A percentile compares a stretch with the other conserved stretches of the same genome.
These are phyloP conservation scores for Pythium volutum DNA, from an alignment of 352 stramenopile species.

Conservation along the genomic window DNA sequence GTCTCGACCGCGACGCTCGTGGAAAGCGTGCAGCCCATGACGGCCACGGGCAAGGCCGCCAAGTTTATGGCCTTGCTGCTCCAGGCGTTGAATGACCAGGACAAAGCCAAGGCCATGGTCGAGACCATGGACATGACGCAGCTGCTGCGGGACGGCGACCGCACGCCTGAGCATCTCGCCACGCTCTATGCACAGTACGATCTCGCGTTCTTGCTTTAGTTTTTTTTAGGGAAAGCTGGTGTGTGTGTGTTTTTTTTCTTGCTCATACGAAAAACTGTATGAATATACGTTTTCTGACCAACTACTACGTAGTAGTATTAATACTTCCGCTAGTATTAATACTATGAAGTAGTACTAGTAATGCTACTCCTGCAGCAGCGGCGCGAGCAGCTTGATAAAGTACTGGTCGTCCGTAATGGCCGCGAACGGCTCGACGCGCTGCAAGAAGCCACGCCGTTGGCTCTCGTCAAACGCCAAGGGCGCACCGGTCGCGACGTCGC, in stretches of 20 bases:
- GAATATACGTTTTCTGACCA: slow-evolving; percentile 17
- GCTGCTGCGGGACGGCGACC: slow-evolving; percentile 41
- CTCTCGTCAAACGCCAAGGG: slow-evolving; percentile 56
- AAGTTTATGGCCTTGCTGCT: slow-evolving; percentile 58
- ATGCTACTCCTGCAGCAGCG: slow-evolving; percentile 30
- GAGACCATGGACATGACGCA: slow-evolving; percentile 34
- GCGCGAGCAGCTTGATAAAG: slow-evolving; percentile 58
- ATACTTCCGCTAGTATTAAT: neutral
- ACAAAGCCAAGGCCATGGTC: slow-evolving; percentile 41
- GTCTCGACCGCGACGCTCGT: slow-evolving; percentile 44
- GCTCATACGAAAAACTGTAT: slow-evolving; percentile 9
- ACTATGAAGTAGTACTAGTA: neutral
- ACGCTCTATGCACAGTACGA: slow-evolving; percentile 42
- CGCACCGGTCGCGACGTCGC: slow-evolving; percentile 41
- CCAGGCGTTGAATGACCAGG: slow-evolving; percentile 38
- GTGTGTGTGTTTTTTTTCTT: neutral
- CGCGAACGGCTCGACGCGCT: slow-evolving; percentile 77
- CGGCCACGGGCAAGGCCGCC: slow-evolving; percentile 58
- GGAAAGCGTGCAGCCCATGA: slow-evolving; percentile 42
- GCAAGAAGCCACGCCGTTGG: slow-evolving; percentile 45
- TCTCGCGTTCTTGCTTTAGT: slow-evolving; percentile 35
- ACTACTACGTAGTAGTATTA: neutral
- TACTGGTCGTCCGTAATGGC: slow-evolving; percentile 77
- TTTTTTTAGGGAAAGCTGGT: neutral
- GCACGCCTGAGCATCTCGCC: slow-evolving; percentile 33